Percentiles rank a stretch among this genome's conserved stretches.
Evolutionary conservation across 768 basidiomycete species (phyloP).

Genomic region (Trametes cingulata): DNA sequence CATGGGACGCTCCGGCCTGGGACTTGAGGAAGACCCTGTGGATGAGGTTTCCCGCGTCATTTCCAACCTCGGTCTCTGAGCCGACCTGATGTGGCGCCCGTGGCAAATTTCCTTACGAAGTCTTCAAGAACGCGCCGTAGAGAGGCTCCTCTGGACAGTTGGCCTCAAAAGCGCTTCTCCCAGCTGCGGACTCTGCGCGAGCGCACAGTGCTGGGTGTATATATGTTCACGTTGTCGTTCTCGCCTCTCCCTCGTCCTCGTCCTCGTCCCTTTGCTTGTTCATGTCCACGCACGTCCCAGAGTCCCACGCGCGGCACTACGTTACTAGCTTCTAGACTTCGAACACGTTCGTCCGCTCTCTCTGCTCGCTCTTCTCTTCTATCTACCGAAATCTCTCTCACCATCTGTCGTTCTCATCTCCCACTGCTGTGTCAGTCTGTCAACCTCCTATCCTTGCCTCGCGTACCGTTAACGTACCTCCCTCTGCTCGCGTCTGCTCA

Average conservation of each 20-base stretch:
- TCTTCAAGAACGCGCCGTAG: background rate
- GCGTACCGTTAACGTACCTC: constrained; percentile 3
- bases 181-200: constrained; percentile 9
- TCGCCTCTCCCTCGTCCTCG: background rate
- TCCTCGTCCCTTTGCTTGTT: constrained; percentile 1
- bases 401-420: constrained; percentile 16
- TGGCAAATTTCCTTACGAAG: background rate
- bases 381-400: background rate
- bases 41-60: constrained; percentile 79
- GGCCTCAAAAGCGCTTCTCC: constrained; percentile 15
- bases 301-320: constrained; percentile 17
- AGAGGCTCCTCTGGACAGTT: constrained; percentile 9
- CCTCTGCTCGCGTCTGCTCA: constrained; percentile 18
- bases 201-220: constrained; percentile 16
- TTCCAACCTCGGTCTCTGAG: constrained; percentile 47
- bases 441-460: constrained; percentile 7
- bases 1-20: constrained; percentile 28
- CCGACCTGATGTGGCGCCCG: background rate
- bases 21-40: constrained; percentile 55
- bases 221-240: constrained; percentile 9
- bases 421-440: constrained; percentile 24
- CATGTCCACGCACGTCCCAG: constrained; percentile 1
- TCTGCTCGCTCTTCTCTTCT: constrained; percentile 10
- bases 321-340: constrained; percentile 22
- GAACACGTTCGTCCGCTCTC: constrained; percentile 20